These are phyloP conservation scores for Zoysia pacifica DNA, from an alignment of 176 grass and related monocot genomes.

Conservation along the genomic window DNA sequence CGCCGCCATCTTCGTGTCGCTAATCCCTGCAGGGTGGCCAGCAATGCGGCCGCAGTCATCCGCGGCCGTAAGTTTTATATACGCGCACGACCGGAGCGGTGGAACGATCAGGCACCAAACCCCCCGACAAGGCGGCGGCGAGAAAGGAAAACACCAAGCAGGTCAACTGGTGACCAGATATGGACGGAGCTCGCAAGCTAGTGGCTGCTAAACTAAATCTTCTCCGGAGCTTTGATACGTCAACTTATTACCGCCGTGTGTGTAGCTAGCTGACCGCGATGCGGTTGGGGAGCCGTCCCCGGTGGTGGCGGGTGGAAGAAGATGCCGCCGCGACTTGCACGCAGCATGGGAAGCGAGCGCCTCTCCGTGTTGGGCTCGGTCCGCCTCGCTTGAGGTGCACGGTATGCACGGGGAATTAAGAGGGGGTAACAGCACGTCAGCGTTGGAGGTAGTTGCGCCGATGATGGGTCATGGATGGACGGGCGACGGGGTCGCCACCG, in stretches of 20 bases:
- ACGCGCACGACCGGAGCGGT: neutral
- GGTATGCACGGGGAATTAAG: conserved; percentile 34
- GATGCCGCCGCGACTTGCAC: neutral
- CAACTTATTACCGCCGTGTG: neutral
- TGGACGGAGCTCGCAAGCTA: neutral
- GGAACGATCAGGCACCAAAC: conserved; percentile 47
- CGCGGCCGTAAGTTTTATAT: neutral
- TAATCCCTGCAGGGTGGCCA: neutral
- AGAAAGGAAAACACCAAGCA: neutral
- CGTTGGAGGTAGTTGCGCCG: conserved; percentile 46
- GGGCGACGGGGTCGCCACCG: neutral
- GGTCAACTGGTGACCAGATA: conserved; percentile 20
- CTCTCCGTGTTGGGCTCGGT: neutral
- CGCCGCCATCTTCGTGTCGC: neutral
- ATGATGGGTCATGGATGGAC: conserved; percentile 1
- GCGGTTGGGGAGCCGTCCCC: conserved; percentile 44
- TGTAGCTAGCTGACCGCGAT: conserved; percentile 3
- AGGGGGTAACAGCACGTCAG: conserved; percentile 32
- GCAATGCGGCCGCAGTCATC: conserved; percentile 39
- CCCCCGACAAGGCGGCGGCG: neutral
- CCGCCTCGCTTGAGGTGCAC: conserved; percentile 32
- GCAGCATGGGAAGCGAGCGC: conserved; percentile 25
- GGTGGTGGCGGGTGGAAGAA: neutral
- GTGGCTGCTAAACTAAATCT: neutral
- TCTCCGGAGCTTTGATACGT: neutral